phyloP scores from a whole-genome alignment of 352 stramenopile species.

The Pythium monospermum region DNA sequence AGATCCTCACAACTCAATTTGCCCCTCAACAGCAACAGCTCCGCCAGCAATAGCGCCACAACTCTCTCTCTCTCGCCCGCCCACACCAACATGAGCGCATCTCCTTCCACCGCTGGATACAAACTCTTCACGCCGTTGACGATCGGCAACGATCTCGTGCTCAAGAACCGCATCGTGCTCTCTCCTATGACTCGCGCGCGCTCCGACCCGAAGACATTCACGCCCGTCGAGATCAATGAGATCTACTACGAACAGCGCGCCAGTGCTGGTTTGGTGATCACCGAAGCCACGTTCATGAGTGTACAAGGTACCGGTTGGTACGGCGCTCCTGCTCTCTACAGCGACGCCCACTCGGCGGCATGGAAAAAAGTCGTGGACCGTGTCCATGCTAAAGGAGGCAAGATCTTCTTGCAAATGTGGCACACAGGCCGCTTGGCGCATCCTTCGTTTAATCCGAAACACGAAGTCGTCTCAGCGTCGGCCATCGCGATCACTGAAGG shows the following conservation, averaged over 20 bases:
- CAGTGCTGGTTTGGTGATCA: conserved; percentile 25
- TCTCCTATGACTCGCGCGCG: conserved; percentile 26
- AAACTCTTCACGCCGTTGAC: conserved; percentile 20
- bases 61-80: too few species aligned
- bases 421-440: conserved; percentile 46
- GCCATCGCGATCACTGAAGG: conserved; percentile 21
- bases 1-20: too few species aligned
- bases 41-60: too few species aligned
- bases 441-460: conserved; percentile 18
- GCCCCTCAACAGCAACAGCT: too few species aligned
- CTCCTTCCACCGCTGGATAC: neutral
- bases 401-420: conserved; percentile 57
- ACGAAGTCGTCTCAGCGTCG: conserved; percentile 17
- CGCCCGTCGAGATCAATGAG: conserved; percentile 26
- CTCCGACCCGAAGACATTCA: neutral
- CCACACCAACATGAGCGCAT: too few species aligned
- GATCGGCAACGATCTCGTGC: conserved; percentile 6
- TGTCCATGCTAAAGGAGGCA: conserved; percentile 45
- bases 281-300: conserved; percentile 10
- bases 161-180: conserved; percentile 33
- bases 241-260: conserved; percentile 27
- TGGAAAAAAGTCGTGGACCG: conserved; percentile 32
- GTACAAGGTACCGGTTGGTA: conserved; percentile 10
- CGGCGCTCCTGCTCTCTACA: conserved; percentile 25
- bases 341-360: conserved; percentile 13